These are phyloP conservation scores for Neurospora crassa DNA, from an alignment of 2,329 filamentous ascomycete species.

Conservation along the genomic window DNA sequence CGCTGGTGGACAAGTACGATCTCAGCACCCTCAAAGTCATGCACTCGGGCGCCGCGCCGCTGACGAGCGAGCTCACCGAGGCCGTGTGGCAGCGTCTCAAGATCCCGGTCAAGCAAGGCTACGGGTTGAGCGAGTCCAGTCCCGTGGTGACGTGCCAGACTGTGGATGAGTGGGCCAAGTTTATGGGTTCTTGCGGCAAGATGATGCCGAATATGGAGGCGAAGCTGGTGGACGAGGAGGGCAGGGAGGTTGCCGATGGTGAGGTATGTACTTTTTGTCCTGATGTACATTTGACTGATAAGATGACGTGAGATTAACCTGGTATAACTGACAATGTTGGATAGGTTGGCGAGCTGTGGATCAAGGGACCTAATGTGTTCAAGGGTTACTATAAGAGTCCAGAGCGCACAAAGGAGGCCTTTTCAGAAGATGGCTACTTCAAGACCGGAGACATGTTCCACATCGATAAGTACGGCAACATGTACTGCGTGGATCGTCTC, in stretches of 20 bases:
- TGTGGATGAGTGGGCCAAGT: constrained; percentile 66
- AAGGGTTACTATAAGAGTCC: constrained; percentile 68
- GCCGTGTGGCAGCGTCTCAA: constrained; percentile 64
- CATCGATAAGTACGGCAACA: constrained; percentile 66
- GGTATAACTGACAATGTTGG: not conserved
- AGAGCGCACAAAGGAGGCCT: constrained; percentile 58
- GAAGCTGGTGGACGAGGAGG: constrained; percentile 64
- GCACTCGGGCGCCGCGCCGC: constrained; percentile 78
- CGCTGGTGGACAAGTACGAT: constrained; percentile 70
- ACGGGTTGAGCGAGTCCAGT: constrained; percentile 80
- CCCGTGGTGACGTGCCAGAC: constrained; percentile 67
- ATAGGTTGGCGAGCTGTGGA: constrained; percentile 63
- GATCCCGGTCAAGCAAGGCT: constrained; percentile 83
- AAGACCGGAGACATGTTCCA: constrained; percentile 83
- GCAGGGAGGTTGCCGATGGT: constrained; percentile 44
- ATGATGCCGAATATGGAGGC: constrained; percentile 71
- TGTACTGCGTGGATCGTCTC: constrained; percentile 82
- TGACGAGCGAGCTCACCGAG: constrained; percentile 72
- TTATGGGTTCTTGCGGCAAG: constrained; percentile 68
- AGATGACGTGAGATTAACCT: not conserved
- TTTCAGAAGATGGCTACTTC: constrained; percentile 75
- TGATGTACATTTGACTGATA: not conserved
- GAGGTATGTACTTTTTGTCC: constrained; percentile 20
- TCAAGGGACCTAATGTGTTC: constrained; percentile 74
- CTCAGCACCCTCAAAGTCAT: constrained; percentile 70